Base-by-base conservation (phyloP, 1,139 yeast genomes). In the Suhomyces bokatorum region DNA sequence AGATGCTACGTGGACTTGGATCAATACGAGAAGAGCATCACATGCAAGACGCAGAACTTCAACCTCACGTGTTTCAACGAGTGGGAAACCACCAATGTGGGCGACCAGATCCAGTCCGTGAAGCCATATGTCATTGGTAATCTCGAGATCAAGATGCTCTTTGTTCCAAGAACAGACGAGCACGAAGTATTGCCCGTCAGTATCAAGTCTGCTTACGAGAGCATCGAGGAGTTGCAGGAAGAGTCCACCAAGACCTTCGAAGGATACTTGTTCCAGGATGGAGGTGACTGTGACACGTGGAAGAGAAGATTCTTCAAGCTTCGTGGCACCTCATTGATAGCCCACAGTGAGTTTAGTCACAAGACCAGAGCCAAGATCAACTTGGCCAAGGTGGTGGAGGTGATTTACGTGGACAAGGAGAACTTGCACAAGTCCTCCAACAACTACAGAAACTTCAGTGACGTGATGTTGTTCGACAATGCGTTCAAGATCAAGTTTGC, bases 251-350 rank as follows among this genome's bases (percentile, higher is more conserved):
- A 73, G 13, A 52, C 51, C 1, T 65, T 67, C 52, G 86, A 83
- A 58, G 93, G 93, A 0, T 83, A 73, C 58, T 63, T 85, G 66
- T 78, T 80, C 56, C 95, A 86, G 64, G 90, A 85, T 58, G 93
- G 93, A 31, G 95, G 93, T 9, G 95, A 86, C 63, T 77, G 87
- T 53, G 77, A 75, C 12, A 61, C 73, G 20, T 77, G 84, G 78
- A 81, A 81, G 55, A 75, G 82, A 55, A 68, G 93, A 47, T 84
- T 63, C 62, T 85, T 81, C 67, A 80, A 75, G 56, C 66, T 86
- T 31, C 62, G 70, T 36, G 90, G 88, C 0, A 77, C 80, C 5
- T 77, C 81, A 30, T 65, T 86, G 51, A 67, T 80, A 43, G 91
- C 90, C 0, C 85, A 80, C 56, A 81, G 83, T 56, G 90, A 83